A percentile compares a stretch with the other conserved stretches of the same genome.
Conservation (phyloP, 495 filamentous ascomycete species). For the Parachaetomium inaequale region DNA sequence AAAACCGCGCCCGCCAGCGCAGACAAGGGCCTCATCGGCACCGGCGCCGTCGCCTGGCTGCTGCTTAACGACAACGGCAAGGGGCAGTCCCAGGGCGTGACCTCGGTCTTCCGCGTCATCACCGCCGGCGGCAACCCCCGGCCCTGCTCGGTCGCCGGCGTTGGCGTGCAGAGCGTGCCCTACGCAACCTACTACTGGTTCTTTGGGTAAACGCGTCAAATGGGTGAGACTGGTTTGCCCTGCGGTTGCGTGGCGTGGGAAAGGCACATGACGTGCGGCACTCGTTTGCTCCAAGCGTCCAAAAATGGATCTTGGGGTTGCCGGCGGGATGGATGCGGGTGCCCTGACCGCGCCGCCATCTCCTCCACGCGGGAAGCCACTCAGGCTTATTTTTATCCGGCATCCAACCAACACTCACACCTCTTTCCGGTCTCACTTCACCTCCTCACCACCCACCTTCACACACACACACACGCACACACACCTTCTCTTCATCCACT, state of each 20-base stretch:
- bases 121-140: constrained; percentile 61
- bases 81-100: constrained; percentile 44
- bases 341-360: not conserved
- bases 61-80: constrained; percentile 47
- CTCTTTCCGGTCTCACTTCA: not conserved
- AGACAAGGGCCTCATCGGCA: constrained; percentile 39
- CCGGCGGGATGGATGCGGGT: constrained; percentile 3
- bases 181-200: constrained; percentile 75
- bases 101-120: constrained; percentile 62
- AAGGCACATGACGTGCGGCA: not conserved
- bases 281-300: not conserved
- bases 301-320: not conserved
- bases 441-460: not conserved
- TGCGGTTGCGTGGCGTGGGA: not conserved
- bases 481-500: not conserved
- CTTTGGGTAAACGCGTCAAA: constrained; percentile 39
- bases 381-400: constrained; percentile 7
- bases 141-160: constrained; percentile 42
- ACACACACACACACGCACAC: not conserved
- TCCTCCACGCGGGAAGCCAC: not conserved
- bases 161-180: constrained; percentile 47
- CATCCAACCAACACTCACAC: not conserved
- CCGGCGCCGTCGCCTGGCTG: constrained; percentile 64
- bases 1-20: constrained; percentile 47
- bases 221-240: not conserved